A percentile compares a stretch with the other conserved stretches of the same genome.
Conservation (phyloP, 2,329 filamentous ascomycete species). For the Microsporum audouinii region DNA sequence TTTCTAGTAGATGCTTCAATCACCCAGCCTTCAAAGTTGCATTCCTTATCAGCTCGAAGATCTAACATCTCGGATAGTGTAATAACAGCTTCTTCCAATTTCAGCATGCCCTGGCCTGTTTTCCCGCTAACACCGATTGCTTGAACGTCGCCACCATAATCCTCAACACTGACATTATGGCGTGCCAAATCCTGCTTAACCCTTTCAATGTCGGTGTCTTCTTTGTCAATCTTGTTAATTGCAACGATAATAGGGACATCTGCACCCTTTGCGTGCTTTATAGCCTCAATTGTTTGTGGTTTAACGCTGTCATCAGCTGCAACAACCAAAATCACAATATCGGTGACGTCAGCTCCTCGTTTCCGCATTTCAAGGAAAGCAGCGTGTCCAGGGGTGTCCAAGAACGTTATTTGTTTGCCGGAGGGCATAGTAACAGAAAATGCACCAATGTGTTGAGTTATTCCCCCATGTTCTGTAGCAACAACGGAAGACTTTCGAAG, state of each 20-base stretch:
- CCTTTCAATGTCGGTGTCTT: conserved; percentile 63
- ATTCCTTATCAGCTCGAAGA: conserved; percentile 65
- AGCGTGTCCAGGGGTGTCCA: conserved; percentile 92
- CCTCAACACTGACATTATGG: conserved; percentile 82
- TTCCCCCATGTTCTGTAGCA: conserved; percentile 85
- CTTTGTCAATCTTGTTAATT: conserved; percentile 94
- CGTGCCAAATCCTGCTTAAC: conserved; percentile 80
- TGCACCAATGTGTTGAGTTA: conserved; percentile 96
- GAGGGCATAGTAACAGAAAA: conserved; percentile 82
- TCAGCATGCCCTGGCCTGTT: conserved; percentile 81
- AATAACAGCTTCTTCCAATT: conserved; percentile 81
- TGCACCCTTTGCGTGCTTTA: conserved; percentile 80
- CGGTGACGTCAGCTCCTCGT: conserved; percentile 87
- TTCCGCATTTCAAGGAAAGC: conserved; percentile 95
- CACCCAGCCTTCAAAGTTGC: conserved; percentile 82
- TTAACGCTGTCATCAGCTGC: conserved; percentile 96
- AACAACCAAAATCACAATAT: conserved; percentile 91
- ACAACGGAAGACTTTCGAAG: conserved; percentile 86
- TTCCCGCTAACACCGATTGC: conserved; percentile 85
- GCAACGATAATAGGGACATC: conserved; percentile 94
- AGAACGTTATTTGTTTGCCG: conserved; percentile 85
- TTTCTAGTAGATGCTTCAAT: conserved; percentile 83
- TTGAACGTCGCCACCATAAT: conserved; percentile 88
- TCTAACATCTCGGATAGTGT: conserved; percentile 83
- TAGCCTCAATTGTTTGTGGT: conserved; percentile 88